These are phyloP conservation scores for Ceratonia siliqua DNA, from an alignment of 306 rosid genomes.

Conservation along the genomic window DNA sequence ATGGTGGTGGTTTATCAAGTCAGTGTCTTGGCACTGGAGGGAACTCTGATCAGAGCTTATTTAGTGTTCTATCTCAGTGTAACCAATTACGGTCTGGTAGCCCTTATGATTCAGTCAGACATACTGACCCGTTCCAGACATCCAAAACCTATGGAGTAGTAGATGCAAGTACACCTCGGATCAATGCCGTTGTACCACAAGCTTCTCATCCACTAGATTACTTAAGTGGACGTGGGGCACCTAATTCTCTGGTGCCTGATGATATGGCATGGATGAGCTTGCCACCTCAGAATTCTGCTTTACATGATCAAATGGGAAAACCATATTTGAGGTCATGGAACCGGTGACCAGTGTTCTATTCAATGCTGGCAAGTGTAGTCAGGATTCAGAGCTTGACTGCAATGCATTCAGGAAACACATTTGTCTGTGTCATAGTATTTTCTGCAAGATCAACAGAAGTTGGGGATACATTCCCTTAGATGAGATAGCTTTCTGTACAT, in stretches of 20 bases:
- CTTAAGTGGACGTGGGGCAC: constrained; percentile 73
- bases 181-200: constrained; percentile 54
- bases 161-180: constrained; percentile 54
- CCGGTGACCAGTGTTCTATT: constrained; percentile 39
- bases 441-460: constrained; percentile 31
- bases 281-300: constrained; percentile 70
- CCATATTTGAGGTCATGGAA: constrained; percentile 89
- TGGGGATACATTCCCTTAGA: constrained; percentile 38
- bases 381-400: constrained; percentile 34
- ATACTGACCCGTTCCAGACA: constrained; percentile 57
- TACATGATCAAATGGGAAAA: constrained; percentile 82
- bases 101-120: constrained; percentile 56
- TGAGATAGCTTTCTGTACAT: constrained; percentile 66
- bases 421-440: constrained; percentile 31
- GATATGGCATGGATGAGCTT: constrained; percentile 74
- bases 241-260: constrained; percentile 59
- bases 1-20: constrained; percentile 45
- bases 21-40: constrained; percentile 61
- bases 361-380: constrained; percentile 8
- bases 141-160: constrained; percentile 65
- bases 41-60: constrained; percentile 74
- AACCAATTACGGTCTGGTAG: constrained; percentile 61
- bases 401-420: constrained; percentile 28
- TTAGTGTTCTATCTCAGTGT: constrained; percentile 75
- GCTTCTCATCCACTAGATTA: constrained; percentile 69